Base-by-base conservation (phyloP, 2,329 filamentous ascomycete genomes). In the Mariannaea elegans region DNA sequence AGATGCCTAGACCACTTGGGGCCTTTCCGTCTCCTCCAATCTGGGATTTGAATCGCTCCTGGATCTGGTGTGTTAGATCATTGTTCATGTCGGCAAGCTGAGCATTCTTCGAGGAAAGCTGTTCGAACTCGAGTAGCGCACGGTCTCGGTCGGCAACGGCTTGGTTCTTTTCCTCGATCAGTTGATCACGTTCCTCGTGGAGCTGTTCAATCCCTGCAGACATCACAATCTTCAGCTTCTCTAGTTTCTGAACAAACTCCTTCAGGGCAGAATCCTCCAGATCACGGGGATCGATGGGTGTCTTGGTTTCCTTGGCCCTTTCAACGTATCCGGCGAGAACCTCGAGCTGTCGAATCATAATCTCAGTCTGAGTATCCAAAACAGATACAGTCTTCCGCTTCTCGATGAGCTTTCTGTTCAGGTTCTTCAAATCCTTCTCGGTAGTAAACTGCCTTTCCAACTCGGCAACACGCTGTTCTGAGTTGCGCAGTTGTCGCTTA, bases 321-420 rank as follows among this genome's bases (percentile, higher is more conserved):
- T 94, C 91, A 18, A 97, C 88, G 73, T 95, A 94, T 44, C 94
- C 92, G 4, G 93, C 94, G 70, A 97, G 85, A 34, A 94, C 90
- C 72, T 97, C 93, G 16, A 98, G 82, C 75, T 98, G 93, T 38
- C 92, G 90, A 70, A 98, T 92, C 78, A 97, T 94, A 75, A 98
- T 94, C 77, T 98, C 94, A 49, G 93, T 93, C 77, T 97, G 93
- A 0, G 94, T 94, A 74, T 98, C 94, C 50, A 98, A 82, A 16
- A 96, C 91, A 7, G 94, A 94, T 75, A 99, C 95, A 0, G 95
- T 98, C 71, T 96, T 97, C 59, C 95, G 86, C 80, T 98, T 98
- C 77, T 98, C 94, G 32, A 91, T 84, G 21, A 98, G 81, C 73
- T 94, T 94, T 68, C 90, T 93, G 76, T 96, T 96, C 27, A 96